These are phyloP conservation scores for Osmanthus fragrans DNA, from an alignment of 257 asterid species.

Conservation along the genomic window DNA sequence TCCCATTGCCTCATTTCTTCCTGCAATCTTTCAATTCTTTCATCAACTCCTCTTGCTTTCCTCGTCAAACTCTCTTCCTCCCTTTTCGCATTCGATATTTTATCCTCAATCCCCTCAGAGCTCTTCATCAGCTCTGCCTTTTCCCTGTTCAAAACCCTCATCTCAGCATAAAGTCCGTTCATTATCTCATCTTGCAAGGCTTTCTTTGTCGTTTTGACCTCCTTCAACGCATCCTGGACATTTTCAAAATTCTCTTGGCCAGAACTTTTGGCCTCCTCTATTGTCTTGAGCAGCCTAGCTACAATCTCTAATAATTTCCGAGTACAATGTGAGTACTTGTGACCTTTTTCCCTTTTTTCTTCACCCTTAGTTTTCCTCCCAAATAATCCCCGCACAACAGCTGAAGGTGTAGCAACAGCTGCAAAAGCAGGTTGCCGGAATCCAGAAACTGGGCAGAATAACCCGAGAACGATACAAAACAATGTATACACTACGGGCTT, in stretches of 20 bases:
- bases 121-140: slow-evolving; percentile 41
- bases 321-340: slow-evolving; percentile 63
- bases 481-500: slow-evolving; percentile 62
- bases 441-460: slow-evolving; percentile 53
- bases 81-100: slow-evolving; percentile 32
- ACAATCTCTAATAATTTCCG: slow-evolving; percentile 55
- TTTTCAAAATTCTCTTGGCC: slow-evolving; percentile 32
- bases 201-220: slow-evolving; percentile 48
- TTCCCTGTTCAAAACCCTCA: slow-evolving; percentile 47
- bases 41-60: slow-evolving; percentile 44
- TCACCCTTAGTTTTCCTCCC: slow-evolving; percentile 9
- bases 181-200: slow-evolving; percentile 67
- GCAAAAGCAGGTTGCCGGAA: slow-evolving; percentile 45
- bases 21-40: slow-evolving; percentile 44
- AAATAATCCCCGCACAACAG: slow-evolving; percentile 22
- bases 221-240: slow-evolving; percentile 56
- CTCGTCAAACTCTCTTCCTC: slow-evolving; percentile 47
- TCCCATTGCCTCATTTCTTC: slow-evolving; percentile 50
- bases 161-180: slow-evolving; percentile 55
- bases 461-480: slow-evolving; percentile 46
- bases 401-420: slow-evolving; percentile 41
- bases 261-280: slow-evolving; percentile 52
- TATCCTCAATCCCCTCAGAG: slow-evolving; percentile 39
- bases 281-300: slow-evolving; percentile 43
- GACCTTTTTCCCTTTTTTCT: slow-evolving; percentile 45